A percentile compares a stretch with the other conserved stretches of the same genome.
Conservation (phyloP, 2,329 filamentous ascomycete species). For the Paraphaeosphaeria sporulosa region DNA sequence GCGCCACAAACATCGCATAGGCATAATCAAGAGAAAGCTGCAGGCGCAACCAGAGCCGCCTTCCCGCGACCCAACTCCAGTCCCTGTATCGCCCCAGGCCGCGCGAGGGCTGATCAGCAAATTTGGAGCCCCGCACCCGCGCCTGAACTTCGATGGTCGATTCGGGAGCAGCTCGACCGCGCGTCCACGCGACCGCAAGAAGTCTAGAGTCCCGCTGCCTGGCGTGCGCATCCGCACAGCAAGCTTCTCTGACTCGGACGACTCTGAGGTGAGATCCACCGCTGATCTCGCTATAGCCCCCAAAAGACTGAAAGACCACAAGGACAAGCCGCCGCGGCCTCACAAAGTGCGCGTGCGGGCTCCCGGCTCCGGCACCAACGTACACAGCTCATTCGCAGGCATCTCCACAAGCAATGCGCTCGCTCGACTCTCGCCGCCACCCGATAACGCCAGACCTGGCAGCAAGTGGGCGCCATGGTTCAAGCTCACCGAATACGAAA, state of each 20-base stretch:
- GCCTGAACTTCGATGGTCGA: constrained; percentile 38
- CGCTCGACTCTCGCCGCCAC: constrained; percentile 65
- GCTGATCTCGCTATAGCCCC: constrained; percentile 27
- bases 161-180: constrained; percentile 27
- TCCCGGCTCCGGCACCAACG: constrained; percentile 60
- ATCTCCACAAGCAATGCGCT: constrained; percentile 70
- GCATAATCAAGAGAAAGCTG: constrained; percentile 68
- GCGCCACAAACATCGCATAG: constrained; percentile 64
- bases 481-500: constrained; percentile 71
- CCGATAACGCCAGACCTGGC: constrained; percentile 65
- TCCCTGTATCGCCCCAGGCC: constrained; percentile 52
- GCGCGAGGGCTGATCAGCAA: constrained; percentile 48
- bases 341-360: constrained; percentile 53
- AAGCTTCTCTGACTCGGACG: constrained; percentile 29
- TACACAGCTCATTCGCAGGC: constrained; percentile 61
- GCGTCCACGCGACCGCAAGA: constrained; percentile 34
- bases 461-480: constrained; percentile 70
- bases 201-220: constrained; percentile 24
- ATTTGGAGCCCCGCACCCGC: constrained; percentile 37
- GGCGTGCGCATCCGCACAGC: constrained; percentile 23
- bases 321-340: constrained; percentile 40
- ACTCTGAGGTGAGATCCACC: constrained; percentile 27
- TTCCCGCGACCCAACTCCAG: constrained; percentile 67
- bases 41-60: constrained; percentile 67
- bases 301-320: constrained; percentile 41